Evolutionary conservation across 169 alveolate genomes (phyloP).

Genomic region (Eimeria praecox): DNA sequence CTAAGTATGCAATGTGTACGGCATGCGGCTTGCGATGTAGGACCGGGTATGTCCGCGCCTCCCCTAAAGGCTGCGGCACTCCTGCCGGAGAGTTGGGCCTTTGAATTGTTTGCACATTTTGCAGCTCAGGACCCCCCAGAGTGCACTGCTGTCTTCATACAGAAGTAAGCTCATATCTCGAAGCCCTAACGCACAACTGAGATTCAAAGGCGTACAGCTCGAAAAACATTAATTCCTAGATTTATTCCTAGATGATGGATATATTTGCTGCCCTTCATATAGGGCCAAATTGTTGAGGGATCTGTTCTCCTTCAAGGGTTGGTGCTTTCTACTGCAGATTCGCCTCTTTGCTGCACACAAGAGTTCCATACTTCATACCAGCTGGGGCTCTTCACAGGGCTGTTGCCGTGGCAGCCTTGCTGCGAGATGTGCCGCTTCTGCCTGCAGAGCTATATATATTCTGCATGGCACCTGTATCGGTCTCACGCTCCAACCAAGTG

Average conservation of each 20-base stretch:
- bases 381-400: slow-evolving; percentile 62
- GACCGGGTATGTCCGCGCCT: neutral
- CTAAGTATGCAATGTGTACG: neutral
- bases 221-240: neutral
- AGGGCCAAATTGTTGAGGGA: neutral
- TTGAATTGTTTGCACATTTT: slow-evolving; percentile 17
- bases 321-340: slow-evolving; percentile 26
- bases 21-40: slow-evolving; percentile 31
- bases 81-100: slow-evolving; percentile 67
- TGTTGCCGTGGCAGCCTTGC: slow-evolving; percentile 56
- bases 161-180: neutral
- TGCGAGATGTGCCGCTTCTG: slow-evolving; percentile 41
- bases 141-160: slow-evolving; percentile 6
- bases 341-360: slow-evolving; percentile 27
- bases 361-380: slow-evolving; percentile 43
- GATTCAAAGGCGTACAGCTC: neutral
- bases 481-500: neutral
- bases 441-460: slow-evolving; percentile 38
- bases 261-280: neutral
- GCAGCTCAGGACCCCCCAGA: neutral
- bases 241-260: neutral
- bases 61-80: slow-evolving; percentile 46
- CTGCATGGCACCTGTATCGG: slow-evolving; percentile 50
- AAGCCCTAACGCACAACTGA: neutral
- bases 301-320: neutral